A percentile compares a stretch with the other conserved stretches of the same genome.
These are phyloP conservation scores for Leccinum longicurvipes DNA, from an alignment of 768 basidiomycete genomes.

Conservation along the genomic window DNA sequence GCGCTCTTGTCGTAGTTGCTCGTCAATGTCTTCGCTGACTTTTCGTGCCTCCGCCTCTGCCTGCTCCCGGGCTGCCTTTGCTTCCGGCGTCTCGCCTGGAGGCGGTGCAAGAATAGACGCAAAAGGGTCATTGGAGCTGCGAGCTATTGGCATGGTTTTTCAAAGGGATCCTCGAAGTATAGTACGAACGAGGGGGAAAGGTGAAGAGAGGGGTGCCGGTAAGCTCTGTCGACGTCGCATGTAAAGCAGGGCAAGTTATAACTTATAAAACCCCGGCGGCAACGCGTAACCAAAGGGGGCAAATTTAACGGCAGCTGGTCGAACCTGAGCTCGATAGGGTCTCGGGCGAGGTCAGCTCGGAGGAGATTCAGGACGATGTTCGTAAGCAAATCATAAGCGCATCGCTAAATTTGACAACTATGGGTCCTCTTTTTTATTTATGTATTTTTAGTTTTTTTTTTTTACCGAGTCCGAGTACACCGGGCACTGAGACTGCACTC, in stretches of 20 bases:
- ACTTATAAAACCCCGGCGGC: conserved; percentile 2
- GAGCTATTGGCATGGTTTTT: conserved; percentile 26
- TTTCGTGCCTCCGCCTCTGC: conserved; percentile 62
- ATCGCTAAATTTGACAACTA: too few relatives aligned
- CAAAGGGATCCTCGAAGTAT: neutral
- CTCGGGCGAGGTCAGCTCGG: neutral
- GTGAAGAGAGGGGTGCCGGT: neutral
- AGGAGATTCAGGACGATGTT: neutral
- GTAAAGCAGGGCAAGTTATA: too few relatives aligned
- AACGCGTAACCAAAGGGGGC: neutral
- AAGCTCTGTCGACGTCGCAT: neutral
- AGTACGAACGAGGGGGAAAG: neutral
- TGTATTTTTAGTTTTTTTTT: too few relatives aligned
- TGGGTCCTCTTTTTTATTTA: too few relatives aligned
- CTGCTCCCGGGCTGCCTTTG: conserved; percentile 51
- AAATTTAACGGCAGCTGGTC: too few relatives aligned
- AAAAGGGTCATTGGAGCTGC: conserved; percentile 59
- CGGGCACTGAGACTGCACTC: too few relatives aligned
- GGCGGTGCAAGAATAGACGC: conserved; percentile 60
- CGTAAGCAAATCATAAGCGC: too few relatives aligned
- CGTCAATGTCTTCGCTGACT: conserved; percentile 74
- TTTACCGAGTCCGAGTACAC: too few relatives aligned
- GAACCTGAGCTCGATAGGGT: neutral
- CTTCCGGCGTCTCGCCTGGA: conserved; percentile 55
- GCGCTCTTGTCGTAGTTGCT: conserved; percentile 60